Base-by-base conservation (phyloP, 495 filamentous ascomycete species). In the Saxophila tyrrhenica region DNA sequence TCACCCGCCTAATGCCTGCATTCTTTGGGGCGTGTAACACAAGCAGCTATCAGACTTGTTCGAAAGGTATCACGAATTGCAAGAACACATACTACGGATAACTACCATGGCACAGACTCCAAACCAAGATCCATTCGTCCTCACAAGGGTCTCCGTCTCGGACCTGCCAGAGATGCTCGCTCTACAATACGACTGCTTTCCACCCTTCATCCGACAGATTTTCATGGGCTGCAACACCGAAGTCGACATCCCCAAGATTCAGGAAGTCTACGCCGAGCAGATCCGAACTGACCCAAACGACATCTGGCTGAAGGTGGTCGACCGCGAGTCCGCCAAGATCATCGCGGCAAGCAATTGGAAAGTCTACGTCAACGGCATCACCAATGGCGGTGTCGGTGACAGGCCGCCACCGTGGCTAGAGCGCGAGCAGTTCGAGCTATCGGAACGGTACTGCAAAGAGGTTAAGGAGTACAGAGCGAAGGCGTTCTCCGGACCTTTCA, bases 271-370 rank as follows among this genome's bases (percentile, higher is more conserved):
- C 13, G 17, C n/a, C 2, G 15, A 55, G 16, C 13, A 29, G 15
- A 55, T 55, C 46, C 10, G 22, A n/a, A 32, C 43, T 9, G 24
- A 55, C 32, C 51, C 51, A 1, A 19, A 50, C 35, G 51, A 55
- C 20, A 51, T 55, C 51, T 59, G 57, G 57, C 43, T 51, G 7
- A 47, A 22, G 3, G 47, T 55, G 1, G 39, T 44, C 17, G 57
- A 59, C 43, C 25, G 3, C 16, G 38, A 50, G 17, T 55, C 35
- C 9, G 57, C 45, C 21, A 42, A 46, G 5, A 20, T 51, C 16
- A 41, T 59, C 29, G 57, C 57, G 10, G 57, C 17, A 1, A 51
- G 45, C 25, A 45, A 55, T 29, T 59, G 52, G 51, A 43, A 47
- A 25, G 45, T 55, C 11, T 49, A 35, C 25, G 0, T 47, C 9